Evolutionary conservation across 2,329 filamentous ascomycete genomes (phyloP).

Genomic region (Amphichorda felina): DNA sequence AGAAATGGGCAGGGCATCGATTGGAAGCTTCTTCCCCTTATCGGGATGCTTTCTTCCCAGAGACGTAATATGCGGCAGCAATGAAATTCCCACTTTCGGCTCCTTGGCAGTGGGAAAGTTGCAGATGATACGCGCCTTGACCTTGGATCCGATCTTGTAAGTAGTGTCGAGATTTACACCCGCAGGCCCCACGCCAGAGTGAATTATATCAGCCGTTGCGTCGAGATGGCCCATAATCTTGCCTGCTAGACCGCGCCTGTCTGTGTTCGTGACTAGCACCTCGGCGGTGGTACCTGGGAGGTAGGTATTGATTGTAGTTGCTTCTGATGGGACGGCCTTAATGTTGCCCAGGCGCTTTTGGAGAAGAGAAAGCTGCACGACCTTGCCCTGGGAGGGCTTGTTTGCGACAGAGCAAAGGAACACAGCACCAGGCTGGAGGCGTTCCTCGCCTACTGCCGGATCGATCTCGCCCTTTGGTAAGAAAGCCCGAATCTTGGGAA

Average conservation of each 20-base stretch:
- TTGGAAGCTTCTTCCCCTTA: slow-evolving; percentile 32
- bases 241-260: slow-evolving; percentile 64
- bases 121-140: slow-evolving; percentile 79
- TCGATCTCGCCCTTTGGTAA: slow-evolving; percentile 76
- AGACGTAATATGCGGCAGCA: slow-evolving; percentile 72
- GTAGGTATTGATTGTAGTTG: slow-evolving; percentile 81
- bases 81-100: slow-evolving; percentile 76
- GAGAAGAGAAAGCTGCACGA: slow-evolving; percentile 75
- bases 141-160: slow-evolving; percentile 73
- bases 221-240: slow-evolving; percentile 90
- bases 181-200: slow-evolving; percentile 66
- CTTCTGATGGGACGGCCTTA: slow-evolving; percentile 55
- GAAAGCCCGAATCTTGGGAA: slow-evolving; percentile 68
- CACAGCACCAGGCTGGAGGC: slow-evolving; percentile 71
- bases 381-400: slow-evolving; percentile 65
- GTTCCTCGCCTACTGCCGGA: slow-evolving; percentile 44
- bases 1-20: slow-evolving; percentile 56
- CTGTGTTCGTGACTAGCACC: slow-evolving; percentile 67
- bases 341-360: slow-evolving; percentile 56
- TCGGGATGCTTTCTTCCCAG: slow-evolving; percentile 35
- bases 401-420: slow-evolving; percentile 73
- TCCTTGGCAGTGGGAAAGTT: slow-evolving; percentile 70
- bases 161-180: slow-evolving; percentile 61
- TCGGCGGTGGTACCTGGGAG: slow-evolving; percentile 87
- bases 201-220: slow-evolving; percentile 80